Conservation (phyloP, 306 rosid genomes). For the Prunus dulcis region DNA sequence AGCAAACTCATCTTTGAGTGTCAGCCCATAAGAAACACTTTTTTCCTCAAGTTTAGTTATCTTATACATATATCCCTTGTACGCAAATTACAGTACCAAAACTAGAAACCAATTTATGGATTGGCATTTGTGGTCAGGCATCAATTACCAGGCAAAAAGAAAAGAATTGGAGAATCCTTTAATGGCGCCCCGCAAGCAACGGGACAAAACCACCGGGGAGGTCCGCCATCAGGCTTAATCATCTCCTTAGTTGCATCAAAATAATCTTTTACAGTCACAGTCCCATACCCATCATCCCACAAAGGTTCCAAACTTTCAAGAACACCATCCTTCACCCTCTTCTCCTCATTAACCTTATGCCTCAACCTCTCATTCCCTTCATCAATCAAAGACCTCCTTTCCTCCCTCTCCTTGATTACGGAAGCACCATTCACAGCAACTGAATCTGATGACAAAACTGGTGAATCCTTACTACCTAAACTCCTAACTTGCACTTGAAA, state of each 20-base stretch:
- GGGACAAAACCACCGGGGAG: constrained; percentile 94
- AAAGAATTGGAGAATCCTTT: constrained; percentile 59
- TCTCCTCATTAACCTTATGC: constrained; percentile 21
- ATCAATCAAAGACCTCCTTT: constrained; percentile 26
- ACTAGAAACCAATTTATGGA: neutral
- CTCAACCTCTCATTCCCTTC: constrained; percentile 34
- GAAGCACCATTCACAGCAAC: constrained; percentile 43
- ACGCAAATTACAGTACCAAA: neutral
- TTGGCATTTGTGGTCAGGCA: constrained; percentile 1
- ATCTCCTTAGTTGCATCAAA: constrained; percentile 51
- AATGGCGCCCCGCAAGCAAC: constrained; percentile 45
- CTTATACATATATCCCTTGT: neutral
- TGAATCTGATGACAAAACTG: constrained; percentile 41
- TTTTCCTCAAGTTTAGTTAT: neutral
- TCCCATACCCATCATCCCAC: constrained; percentile 90
- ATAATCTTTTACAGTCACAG: constrained; percentile 67
- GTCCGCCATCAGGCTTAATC: constrained; percentile 62
- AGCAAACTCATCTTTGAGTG: neutral
- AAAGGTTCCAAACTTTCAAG: constrained; percentile 45
- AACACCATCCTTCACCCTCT: constrained; percentile 8
- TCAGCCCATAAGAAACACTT: neutral
- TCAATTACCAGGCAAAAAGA: constrained; percentile 75
- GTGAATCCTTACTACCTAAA: constrained; percentile 25
- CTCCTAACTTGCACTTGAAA: constrained; percentile 34
- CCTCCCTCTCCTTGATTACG: constrained; percentile 27